Percentiles rank a stretch among this genome's conserved stretches.
These are phyloP conservation scores for Oemleria cerasiformis DNA, from an alignment of 306 rosid species.

Conservation along the genomic window DNA sequence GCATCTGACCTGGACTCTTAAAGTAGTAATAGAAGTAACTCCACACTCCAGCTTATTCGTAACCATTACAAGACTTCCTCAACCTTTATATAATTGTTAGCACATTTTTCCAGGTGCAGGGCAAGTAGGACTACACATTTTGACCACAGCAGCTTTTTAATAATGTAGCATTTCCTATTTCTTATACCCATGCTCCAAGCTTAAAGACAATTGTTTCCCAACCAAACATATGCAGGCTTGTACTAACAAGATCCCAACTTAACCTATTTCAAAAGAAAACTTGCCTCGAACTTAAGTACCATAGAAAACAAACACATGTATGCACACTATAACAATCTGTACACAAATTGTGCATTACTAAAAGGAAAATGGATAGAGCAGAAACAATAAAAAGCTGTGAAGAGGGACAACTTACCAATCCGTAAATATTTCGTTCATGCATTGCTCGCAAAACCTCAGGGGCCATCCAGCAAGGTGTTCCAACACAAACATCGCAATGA, in stretches of 20 bases:
- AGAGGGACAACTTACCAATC: conserved; percentile 57
- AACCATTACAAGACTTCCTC: too few relatives aligned
- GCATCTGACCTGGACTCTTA: too few relatives aligned
- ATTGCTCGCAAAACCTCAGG: conserved; percentile 89
- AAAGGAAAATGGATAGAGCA: background rate
- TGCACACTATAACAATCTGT: background rate
- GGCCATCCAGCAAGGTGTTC: conserved; percentile 99
- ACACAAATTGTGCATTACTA: background rate
- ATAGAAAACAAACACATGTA: background rate
- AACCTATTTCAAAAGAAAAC: background rate
- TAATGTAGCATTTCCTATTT: too few relatives aligned
- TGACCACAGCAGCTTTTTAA: too few relatives aligned
- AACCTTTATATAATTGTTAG: too few relatives aligned
- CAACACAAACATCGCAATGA: conserved; percentile 77
- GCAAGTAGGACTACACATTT: too few relatives aligned
- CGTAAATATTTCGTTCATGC: conserved; percentile 57
- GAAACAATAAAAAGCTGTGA: background rate
- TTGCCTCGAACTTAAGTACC: background rate
- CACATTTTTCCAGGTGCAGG: too few relatives aligned
- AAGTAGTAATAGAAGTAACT: too few relatives aligned
- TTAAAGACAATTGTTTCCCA: background rate
- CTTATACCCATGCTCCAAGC: background rate
- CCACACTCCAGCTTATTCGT: too few relatives aligned
- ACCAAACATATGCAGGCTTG: background rate
- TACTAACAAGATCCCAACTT: background rate